Evolutionary conservation across 2,329 filamentous ascomycete species (phyloP).

Genomic region (Didymella pinodella): DNA sequence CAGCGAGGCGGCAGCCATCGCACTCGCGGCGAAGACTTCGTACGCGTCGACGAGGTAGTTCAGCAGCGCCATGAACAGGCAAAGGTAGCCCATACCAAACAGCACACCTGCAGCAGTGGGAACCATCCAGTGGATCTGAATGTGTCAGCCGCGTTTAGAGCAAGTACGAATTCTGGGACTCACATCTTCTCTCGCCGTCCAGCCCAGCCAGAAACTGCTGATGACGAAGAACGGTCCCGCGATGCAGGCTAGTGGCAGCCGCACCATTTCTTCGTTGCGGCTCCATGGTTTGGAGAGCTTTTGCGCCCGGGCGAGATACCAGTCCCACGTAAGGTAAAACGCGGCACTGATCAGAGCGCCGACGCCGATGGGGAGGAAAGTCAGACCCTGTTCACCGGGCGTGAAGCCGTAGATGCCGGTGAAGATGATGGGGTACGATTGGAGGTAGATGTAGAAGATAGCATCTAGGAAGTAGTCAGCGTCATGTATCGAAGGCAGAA

Average conservation of each 20-base stretch:
- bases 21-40: constrained; percentile 75
- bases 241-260: constrained; percentile 74
- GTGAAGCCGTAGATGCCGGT: constrained; percentile 67
- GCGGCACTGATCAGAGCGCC: constrained; percentile 67
- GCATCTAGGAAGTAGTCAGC: constrained; percentile 43
- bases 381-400: constrained; percentile 69
- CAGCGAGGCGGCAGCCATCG: constrained; percentile 84
- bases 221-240: constrained; percentile 68
- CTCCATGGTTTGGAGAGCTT: constrained; percentile 63
- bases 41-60: constrained; percentile 74
- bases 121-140: constrained; percentile 52
- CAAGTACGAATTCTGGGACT: background rate
- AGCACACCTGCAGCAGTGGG: constrained; percentile 53
- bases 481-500: background rate
- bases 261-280: constrained; percentile 69
- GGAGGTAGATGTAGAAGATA: constrained; percentile 77
- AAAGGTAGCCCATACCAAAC: constrained; percentile 58
- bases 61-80: constrained; percentile 61
- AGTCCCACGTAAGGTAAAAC: constrained; percentile 72
- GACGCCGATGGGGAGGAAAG: constrained; percentile 72
- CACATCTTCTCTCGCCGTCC: constrained; percentile 48
- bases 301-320: constrained; percentile 63
- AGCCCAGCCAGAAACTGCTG: constrained; percentile 55
- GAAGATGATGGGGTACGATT: constrained; percentile 76
- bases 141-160: background rate